Conservation (phyloP, 2,329 filamentous ascomycete species). For the Colletotrichum liaoningense region DNA sequence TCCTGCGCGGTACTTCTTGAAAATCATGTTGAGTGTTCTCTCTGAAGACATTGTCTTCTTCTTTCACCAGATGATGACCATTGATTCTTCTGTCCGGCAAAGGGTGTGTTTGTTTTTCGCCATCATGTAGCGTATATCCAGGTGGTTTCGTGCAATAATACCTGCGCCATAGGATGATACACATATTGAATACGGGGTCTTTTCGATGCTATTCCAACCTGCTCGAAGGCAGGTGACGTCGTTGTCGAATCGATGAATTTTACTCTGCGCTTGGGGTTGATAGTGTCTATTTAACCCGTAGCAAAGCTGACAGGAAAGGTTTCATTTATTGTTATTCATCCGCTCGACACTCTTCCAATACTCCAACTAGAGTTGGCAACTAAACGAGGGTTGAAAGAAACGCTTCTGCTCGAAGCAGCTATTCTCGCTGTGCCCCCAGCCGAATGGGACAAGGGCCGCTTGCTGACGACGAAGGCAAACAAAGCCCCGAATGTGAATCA, state of each 20-base stretch:
- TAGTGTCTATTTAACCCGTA: not conserved
- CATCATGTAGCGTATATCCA: not conserved
- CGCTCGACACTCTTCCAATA: not conserved
- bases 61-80: not conserved
- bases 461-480: not conserved
- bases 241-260: not conserved
- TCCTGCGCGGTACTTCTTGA: slow-evolving; percentile 3
- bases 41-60: slow-evolving; percentile 13
- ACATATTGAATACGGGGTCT: not conserved
- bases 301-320: not conserved
- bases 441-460: not conserved
- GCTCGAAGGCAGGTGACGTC: not conserved
- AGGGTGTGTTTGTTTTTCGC: not conserved
- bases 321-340: not conserved
- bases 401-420: not conserved
- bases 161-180: slow-evolving; percentile 21
- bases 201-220: not conserved
- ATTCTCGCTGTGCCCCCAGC: not conserved
- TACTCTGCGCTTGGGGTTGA: not conserved
- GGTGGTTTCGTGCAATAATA: slow-evolving; percentile 25
- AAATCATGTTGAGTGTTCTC: not conserved
- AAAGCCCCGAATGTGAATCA: not conserved
- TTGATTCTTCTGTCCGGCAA: not conserved
- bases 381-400: not conserved
- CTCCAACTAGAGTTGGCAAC: not conserved